Base-by-base conservation (phyloP, 2,329 filamentous ascomycete species). In the Phialemoniopsis sp. region DNA sequence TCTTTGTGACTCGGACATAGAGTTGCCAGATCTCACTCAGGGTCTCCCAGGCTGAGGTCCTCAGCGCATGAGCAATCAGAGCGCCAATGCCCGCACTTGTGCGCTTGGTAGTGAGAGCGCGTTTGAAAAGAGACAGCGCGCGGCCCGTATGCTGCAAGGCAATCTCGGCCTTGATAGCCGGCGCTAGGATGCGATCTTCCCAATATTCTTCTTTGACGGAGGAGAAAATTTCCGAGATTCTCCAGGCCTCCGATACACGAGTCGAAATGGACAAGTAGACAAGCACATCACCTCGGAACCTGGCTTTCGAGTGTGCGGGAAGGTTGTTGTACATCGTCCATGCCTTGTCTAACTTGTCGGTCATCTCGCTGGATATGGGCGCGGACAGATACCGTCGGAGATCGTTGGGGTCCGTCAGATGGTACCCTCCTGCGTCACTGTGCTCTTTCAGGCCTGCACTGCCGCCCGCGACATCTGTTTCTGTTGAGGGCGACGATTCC, bases 171-270 rank as follows among this genome's bases (percentile, higher is more conserved):
- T 60, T 52, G 5, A 77, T 52, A 8, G 60, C 68, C 0, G 64
- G 59, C 3, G 60, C 49, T 4, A 75, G 59, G 4, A 63, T 41
- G 4, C 57, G 50, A 12, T 67, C 53, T 13, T 63, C 61, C 72
- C 70, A 75, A 7, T 54, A 41, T 0, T 57, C 46, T 3, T 47
- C 29, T 1, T 59, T 49, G 3, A 72, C 50, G 21, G 62, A 53
- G 3, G 56, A 55, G 37, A 76, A 72, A 3, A 77, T 43, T 3
- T 67, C 59, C 4, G 63, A 52, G n/a, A 72, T 61, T 40, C 71
- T 66, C 49, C 61, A 61, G 2, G 63, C 64, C 36, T 76, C 70
- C 4, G 67, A 54, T 8, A 63, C 47, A n/a, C 64, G 62, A 5
- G 51, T 53, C 4, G 72, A 73, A 13, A 48, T 57, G 6, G 67